Percentiles rank a stretch among this genome's conserved stretches.
These are phyloP conservation scores for Rosa chinensis DNA, from an alignment of 306 rosid genomes.

Conservation along the genomic window DNA sequence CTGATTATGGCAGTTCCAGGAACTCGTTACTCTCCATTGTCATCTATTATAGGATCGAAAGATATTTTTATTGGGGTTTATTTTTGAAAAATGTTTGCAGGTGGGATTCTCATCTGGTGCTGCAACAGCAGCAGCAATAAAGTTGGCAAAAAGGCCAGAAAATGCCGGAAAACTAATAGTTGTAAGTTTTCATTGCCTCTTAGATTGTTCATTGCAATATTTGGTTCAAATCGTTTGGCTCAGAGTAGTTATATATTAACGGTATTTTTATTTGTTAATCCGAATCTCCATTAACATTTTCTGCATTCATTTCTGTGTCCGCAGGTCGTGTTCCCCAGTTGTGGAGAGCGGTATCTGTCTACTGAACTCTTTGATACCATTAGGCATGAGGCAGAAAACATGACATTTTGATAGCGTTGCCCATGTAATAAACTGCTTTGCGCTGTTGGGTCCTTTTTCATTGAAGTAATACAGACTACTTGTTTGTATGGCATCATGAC, in stretches of 20 bases:
- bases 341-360: constrained; percentile 69
- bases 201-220: background rate
- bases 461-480: background rate
- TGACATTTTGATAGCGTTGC: constrained; percentile 25
- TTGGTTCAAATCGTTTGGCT: background rate
- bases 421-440: background rate
- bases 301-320: background rate
- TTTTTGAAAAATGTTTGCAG: constrained; percentile 33
- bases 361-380: constrained; percentile 52
- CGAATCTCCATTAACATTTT: background rate
- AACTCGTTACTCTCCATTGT: background rate
- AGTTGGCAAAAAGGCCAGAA: constrained; percentile 66
- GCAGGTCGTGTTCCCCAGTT: constrained; percentile 66
- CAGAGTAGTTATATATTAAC: too few species aligned
- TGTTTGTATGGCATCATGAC: background rate
- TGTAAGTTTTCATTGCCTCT: constrained; percentile 33
- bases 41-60: background rate
- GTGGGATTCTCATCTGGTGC: constrained; percentile 89
- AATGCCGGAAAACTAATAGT: constrained; percentile 72
- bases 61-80: too few species aligned
- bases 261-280: background rate
- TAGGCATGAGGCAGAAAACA: constrained; percentile 58
- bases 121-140: constrained; percentile 67
- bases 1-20: too few species aligned
- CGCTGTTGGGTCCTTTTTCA: background rate